Evolutionary conservation across 108 stramenopile species (phyloP).

Genomic region (Halocafeteria seosinensis): DNA sequence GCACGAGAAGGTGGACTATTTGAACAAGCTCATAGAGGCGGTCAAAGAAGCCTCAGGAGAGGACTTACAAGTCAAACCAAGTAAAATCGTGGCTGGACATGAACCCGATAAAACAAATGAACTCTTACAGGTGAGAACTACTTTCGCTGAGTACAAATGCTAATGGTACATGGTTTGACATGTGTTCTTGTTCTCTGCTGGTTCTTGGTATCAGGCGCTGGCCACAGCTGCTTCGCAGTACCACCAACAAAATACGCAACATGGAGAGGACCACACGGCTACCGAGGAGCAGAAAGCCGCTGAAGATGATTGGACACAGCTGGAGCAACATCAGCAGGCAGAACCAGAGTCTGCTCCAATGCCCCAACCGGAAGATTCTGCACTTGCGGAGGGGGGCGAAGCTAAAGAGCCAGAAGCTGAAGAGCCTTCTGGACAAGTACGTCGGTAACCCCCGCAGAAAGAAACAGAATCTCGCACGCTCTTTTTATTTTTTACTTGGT

Average conservation of each 20-base stretch:
- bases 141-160: neutral
- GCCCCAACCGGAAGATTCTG: no score
- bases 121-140: conserved; percentile 48
- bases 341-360: no score
- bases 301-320: neutral
- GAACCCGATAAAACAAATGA: conserved; percentile 51
- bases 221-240: neutral
- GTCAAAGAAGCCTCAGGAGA: conserved; percentile 7
- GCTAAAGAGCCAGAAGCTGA: no score
- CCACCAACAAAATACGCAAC: neutral
- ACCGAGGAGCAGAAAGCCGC: neutral
- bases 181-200: neutral
- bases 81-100: conserved; percentile 46
- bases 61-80: neutral
- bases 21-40: conserved; percentile 5
- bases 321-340: no score
- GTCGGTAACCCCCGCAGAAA: no score
- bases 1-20: conserved; percentile 7
- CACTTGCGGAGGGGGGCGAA: no score
- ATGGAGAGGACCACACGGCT: neutral
- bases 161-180: neutral
- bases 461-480: no score
- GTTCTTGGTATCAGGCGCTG: neutral
- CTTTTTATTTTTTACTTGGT: no score
- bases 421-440: no score